Conservation (phyloP, 2,329 filamentous ascomycete species). For the Dactylonectria estremocensis region DNA sequence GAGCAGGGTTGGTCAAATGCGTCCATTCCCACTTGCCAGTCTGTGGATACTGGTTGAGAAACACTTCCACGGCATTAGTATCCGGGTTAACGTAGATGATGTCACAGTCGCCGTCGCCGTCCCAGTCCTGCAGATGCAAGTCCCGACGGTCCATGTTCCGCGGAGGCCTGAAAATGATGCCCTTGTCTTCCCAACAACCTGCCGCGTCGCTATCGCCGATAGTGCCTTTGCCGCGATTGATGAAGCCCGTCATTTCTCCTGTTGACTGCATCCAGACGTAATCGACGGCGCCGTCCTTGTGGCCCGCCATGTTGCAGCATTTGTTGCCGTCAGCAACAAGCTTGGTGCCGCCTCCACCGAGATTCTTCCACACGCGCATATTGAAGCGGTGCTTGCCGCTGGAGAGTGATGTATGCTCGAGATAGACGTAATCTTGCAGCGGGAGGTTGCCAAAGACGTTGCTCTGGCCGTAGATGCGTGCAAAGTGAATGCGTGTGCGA, state of each 20-base stretch:
- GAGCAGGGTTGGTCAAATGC: neutral
- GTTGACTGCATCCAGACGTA: constrained; percentile 10
- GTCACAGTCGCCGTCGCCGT: constrained; percentile 55
- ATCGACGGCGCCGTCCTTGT: constrained; percentile 29
- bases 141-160: constrained; percentile 44
- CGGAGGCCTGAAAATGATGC: constrained; percentile 13
- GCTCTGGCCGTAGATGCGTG: too few relatives aligned
- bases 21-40: constrained; percentile 7
- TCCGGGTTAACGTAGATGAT: constrained; percentile 51
- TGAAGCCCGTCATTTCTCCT: neutral
- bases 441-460: too few relatives aligned
- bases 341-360: constrained; percentile 10
- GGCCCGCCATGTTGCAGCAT: constrained; percentile 32
- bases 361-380: constrained; percentile 13
- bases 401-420: too few relatives aligned
- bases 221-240: neutral
- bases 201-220: neutral
- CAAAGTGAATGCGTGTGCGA: too few relatives aligned
- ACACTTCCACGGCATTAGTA: constrained; percentile 46
- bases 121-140: constrained; percentile 55
- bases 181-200: neutral
- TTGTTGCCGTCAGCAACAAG: constrained; percentile 13
- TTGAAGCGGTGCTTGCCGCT: neutral
- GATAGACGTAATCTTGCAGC: too few relatives aligned
- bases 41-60: constrained; percentile 41